Percentiles rank a stretch among this genome's conserved stretches.
Conservation (phyloP, 805 yeast genomes). For the Starmerella cellae region DNA sequence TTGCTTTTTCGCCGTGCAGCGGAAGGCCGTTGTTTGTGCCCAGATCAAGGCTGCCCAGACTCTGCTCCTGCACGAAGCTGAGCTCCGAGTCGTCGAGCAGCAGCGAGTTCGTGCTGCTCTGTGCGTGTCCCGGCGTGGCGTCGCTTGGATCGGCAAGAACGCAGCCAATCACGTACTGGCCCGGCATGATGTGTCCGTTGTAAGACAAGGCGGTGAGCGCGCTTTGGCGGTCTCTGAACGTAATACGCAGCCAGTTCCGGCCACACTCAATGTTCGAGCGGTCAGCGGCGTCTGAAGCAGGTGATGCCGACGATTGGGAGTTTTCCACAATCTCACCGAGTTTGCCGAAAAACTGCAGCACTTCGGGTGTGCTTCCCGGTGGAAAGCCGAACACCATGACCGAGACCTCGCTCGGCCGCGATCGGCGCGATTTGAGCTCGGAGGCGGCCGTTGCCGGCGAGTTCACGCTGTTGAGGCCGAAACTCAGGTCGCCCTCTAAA, state of each 20-base stretch:
- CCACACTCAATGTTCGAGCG: constrained; percentile 53
- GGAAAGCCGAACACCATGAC: constrained; percentile 84
- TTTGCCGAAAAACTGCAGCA: constrained; percentile 60
- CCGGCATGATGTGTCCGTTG: constrained; percentile 61
- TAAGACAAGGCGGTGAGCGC: constrained; percentile 78
- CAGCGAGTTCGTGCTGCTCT: constrained; percentile 18
- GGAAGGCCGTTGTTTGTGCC: neutral
- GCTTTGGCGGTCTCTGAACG: constrained; percentile 60
- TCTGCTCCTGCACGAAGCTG: constrained; percentile 15
- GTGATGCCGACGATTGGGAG: too few relatives aligned
- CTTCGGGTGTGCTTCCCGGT: constrained; percentile 51
- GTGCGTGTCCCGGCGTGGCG: constrained; percentile 3
- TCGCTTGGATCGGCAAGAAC: constrained; percentile 33
- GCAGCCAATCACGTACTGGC: constrained; percentile 48
- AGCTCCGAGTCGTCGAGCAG: constrained; percentile 18
- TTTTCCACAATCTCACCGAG: constrained; percentile 73
- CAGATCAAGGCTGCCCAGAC: constrained; percentile 8
- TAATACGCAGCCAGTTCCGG: constrained; percentile 78
- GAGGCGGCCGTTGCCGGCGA: neutral
- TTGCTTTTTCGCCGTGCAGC: neutral
- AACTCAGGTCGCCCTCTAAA: neutral
- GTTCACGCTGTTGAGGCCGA: neutral
- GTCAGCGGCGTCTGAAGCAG: constrained; percentile 2
- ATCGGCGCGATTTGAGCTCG: neutral
- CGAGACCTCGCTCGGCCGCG: constrained; percentile 28